Conservation (phyloP, 2,329 filamentous ascomycete species). For the Cladosporium sp. region DNA sequence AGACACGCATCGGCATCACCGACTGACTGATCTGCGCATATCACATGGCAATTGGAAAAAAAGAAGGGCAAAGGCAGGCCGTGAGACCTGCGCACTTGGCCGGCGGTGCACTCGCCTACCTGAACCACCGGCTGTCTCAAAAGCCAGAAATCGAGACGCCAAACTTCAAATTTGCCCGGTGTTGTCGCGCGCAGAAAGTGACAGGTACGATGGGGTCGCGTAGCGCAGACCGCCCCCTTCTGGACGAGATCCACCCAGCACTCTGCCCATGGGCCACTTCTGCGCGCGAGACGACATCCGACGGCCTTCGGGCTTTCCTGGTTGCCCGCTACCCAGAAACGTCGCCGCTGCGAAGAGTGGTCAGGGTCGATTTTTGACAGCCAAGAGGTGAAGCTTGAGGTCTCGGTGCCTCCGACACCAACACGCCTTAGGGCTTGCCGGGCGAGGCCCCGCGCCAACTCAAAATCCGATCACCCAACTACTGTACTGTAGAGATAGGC, state of each 20-base stretch:
- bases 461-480: constrained; percentile 1
- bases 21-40: neutral
- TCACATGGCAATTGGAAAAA: neutral
- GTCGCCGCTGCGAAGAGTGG: neutral
- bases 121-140: constrained; percentile 9
- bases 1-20: neutral
- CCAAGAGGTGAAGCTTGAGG: constrained; percentile 5
- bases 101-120: neutral
- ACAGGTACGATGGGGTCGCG: neutral
- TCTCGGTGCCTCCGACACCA: constrained; percentile 8
- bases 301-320: neutral
- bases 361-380: neutral
- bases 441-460: constrained; percentile 2
- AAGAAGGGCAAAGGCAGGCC: neutral
- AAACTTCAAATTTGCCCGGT: neutral
- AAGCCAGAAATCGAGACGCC: neutral
- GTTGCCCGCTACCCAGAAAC: neutral
- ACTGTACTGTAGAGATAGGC: neutral
- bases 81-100: constrained; percentile 1
- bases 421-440: neutral
- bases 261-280: constrained; percentile 8
- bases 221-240: too few species aligned
- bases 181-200: constrained; percentile 5
- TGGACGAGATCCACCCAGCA: too few species aligned
- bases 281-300: neutral